Evolutionary conservation across 805 yeast genomes (phyloP), one percentile per base, ranked within the genome.

Genomic region (Ogataea trehalophila): DNA sequence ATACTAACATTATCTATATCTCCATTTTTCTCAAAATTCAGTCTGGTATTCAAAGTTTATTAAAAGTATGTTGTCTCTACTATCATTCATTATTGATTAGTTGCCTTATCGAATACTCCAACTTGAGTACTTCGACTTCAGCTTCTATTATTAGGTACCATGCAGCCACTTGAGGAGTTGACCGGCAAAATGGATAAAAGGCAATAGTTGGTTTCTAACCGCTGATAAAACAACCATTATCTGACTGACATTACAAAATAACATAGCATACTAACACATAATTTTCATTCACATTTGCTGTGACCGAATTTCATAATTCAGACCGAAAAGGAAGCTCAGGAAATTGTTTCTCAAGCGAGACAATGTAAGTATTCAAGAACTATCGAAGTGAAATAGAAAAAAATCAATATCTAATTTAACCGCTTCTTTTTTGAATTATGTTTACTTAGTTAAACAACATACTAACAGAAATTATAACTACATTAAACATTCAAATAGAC

Each of bases 261-360:
- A 11, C 9, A 39, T 47, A 45, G 14, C 9, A 37, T 47, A 45
- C 49, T 48, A 46, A 50, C 54, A 11, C 22, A 15, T 18, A 17
- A 16, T 33, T 15, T 20, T 41, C 43, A 8, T 35, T 1, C 29
- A 14, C 33, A 23, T 13, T 17, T 5, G 33, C 35, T 13, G 7
- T 13, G 39, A 33, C 20, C 11, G 3, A 6, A 26, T 26, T 26
- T 6, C 31, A 26, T 26, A 9, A 26, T 26, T 48, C 63, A 86
- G 76, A 95, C 98, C 53, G 99, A 94, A 74, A 89, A 87, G 71
- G 92, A 88, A 61, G 98, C 99, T n/a, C 97, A 95, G 59, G 91
- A 84, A 59, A 87, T 91, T 54, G 98, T 94, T 52, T 78, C 91
- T 61, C 85, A 86, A 65, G 97, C 99, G 22, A 87, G 98, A 76